These are phyloP conservation scores for Colletotrichum agaves DNA, from an alignment of 2,329 filamentous ascomycete genomes.

Conservation along the genomic window DNA sequence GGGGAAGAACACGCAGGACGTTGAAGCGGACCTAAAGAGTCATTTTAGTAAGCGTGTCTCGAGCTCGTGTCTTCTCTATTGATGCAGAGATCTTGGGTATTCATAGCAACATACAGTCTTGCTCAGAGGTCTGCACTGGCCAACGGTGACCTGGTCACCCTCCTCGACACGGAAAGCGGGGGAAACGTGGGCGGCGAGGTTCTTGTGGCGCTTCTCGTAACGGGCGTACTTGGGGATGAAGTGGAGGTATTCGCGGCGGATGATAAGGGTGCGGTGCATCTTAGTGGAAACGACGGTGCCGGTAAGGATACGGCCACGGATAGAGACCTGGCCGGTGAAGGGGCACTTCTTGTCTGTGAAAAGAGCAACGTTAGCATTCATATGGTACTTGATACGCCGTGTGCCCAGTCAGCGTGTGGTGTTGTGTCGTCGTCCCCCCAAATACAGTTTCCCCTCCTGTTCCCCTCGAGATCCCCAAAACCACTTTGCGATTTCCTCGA, in stretches of 20 bases:
- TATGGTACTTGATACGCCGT: not conserved
- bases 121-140: constrained; percentile 98
- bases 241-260: constrained; percentile 99
- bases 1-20: constrained; percentile 97
- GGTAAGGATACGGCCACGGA: constrained; percentile 99
- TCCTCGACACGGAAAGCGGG: constrained; percentile 99
- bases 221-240: constrained; percentile 99
- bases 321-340: constrained; percentile 98
- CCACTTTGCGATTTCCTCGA: constrained; percentile 12
- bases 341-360: constrained; percentile 99
- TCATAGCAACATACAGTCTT: constrained; percentile 86
- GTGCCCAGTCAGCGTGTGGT: not conserved
- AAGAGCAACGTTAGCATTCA: constrained; percentile 29
- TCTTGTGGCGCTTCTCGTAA: constrained; percentile 99
- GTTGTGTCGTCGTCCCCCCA: not conserved
- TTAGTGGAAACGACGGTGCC: constrained; percentile 99
- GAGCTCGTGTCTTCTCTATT: not conserved
- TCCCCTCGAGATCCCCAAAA: not conserved
- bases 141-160: constrained; percentile 98
- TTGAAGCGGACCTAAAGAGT: constrained; percentile 91
- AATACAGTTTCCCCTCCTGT: not conserved
- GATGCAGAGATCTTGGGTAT: not conserved
- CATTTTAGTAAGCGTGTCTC: constrained; percentile 18
- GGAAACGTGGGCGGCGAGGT: constrained; percentile 98
- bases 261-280: constrained; percentile 99